These are phyloP conservation scores for Colletotrichum falcatum DNA, from an alignment of 2,329 filamentous ascomycete species.

Conservation along the genomic window DNA sequence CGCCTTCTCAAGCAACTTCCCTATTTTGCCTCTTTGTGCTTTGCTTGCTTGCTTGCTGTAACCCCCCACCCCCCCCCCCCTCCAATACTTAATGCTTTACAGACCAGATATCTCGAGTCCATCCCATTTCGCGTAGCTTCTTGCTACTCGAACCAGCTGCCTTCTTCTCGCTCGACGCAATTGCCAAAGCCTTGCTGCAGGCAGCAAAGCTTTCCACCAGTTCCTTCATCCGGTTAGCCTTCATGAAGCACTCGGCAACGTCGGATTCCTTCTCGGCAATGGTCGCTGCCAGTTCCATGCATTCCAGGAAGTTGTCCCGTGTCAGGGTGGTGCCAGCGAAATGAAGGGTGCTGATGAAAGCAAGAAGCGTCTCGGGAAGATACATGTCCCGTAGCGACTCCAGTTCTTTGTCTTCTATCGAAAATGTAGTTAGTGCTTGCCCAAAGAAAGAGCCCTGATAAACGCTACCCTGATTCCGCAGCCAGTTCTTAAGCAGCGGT, in stretches of 20 bases:
- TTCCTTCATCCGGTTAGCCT: constrained; percentile 77
- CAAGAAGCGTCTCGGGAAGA: constrained; percentile 86
- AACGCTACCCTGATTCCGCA: constrained; percentile 67
- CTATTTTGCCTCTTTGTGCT: neutral
- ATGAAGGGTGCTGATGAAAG: constrained; percentile 84
- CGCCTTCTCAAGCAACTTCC: neutral
- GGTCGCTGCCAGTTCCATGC: constrained; percentile 84
- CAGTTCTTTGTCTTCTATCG: constrained; percentile 60
- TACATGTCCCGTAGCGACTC: constrained; percentile 78
- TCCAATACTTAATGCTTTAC: constrained; percentile 63
- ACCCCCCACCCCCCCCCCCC: too few relatives aligned
- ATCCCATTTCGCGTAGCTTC: constrained; percentile 71
- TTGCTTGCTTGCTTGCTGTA: neutral
- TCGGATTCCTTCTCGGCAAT: constrained; percentile 79
- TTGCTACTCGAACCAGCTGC: constrained; percentile 63
- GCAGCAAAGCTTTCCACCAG: constrained; percentile 81
- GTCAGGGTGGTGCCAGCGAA: constrained; percentile 80
- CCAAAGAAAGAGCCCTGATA: neutral
- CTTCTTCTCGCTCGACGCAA: constrained; percentile 67
- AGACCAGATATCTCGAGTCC: constrained; percentile 73
- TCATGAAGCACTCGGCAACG: constrained; percentile 73
- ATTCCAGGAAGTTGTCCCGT: constrained; percentile 82
- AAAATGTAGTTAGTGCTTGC: constrained; percentile 3
- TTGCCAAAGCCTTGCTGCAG: constrained; percentile 78
- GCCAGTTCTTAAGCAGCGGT: constrained; percentile 74